A percentile compares a stretch with the other conserved stretches of the same genome.
Conservation (phyloP, 345 rosid genomes). For the Clausena lansium region DNA sequence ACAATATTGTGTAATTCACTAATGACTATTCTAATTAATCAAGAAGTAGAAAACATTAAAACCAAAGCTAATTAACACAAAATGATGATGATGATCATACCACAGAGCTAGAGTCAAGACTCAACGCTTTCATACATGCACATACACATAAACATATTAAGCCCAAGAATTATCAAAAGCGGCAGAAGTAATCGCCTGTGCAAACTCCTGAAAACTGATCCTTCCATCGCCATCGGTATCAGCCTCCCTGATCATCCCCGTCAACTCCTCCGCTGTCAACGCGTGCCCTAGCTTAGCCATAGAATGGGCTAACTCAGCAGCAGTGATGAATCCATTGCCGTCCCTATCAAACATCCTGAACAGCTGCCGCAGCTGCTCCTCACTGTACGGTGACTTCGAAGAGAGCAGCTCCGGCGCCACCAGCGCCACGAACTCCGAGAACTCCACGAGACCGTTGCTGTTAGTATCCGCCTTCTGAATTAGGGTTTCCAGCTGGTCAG, state of each 20-base stretch:
- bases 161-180: slow-evolving; percentile 85
- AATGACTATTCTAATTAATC: too few relatives aligned
- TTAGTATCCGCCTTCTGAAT: slow-evolving; percentile 76
- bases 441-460: slow-evolving; percentile 84
- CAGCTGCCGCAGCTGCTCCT: slow-evolving; percentile 61
- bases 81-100: slow-evolving; percentile 1
- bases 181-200: slow-evolving; percentile 78
- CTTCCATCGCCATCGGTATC: slow-evolving; percentile 91
- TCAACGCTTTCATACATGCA: not conserved
- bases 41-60: too few relatives aligned
- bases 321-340: slow-evolving; percentile 75
- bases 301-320: slow-evolving; percentile 80
- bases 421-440: slow-evolving; percentile 73
- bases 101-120: not conserved
- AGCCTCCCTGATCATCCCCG: slow-evolving; percentile 95
- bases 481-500: slow-evolving; percentile 65
- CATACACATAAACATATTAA: slow-evolving; percentile 20
- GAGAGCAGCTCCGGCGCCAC: slow-evolving; percentile 77
- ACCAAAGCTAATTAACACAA: too few relatives aligned
- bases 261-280: slow-evolving; percentile 72
- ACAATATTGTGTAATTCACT: too few relatives aligned
- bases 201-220: slow-evolving; percentile 76
- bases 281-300: slow-evolving; percentile 90
- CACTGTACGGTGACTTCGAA: slow-evolving; percentile 68
- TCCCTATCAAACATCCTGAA: slow-evolving; percentile 77